phyloP scores from a whole-genome alignment of 306 rosid species.

The Quercus bicolor region DNA sequence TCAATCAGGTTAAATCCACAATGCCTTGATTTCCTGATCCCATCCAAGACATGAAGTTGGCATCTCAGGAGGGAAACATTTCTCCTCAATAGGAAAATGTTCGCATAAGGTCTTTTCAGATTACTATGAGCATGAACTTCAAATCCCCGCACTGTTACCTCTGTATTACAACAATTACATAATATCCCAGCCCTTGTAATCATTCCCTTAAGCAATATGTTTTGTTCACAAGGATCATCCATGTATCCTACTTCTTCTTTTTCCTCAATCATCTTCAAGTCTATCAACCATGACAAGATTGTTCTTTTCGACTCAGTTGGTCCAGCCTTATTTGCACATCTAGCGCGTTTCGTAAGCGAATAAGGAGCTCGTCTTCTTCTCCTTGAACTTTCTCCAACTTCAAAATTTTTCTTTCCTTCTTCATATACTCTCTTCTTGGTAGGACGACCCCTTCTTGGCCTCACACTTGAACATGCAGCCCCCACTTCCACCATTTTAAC shows the following conservation, averaged over 20 bases:
- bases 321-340: too few relatives aligned
- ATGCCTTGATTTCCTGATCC: not conserved
- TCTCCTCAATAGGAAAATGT: not conserved
- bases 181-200: constrained; percentile 29
- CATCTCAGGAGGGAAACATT: not conserved
- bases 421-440: not conserved
- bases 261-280: constrained; percentile 4
- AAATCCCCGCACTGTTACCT: constrained; percentile 27
- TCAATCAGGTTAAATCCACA: not conserved
- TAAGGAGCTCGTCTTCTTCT: not conserved
- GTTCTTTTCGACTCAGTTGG: constrained; percentile 1
- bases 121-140: constrained; percentile 29
- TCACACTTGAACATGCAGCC: not conserved
- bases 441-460: not conserved
- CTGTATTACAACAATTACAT: constrained; percentile 32
- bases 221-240: not conserved
- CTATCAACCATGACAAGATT: constrained; percentile 36
- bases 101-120: constrained; percentile 17
- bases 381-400: not conserved
- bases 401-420: not conserved
- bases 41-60: constrained; percentile 8
- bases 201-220: not conserved
- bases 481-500: not conserved
- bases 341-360: not conserved
- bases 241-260: constrained; percentile 16